Conservation (phyloP, 495 filamentous ascomycete species). For the Neurospora intermedia region DNA sequence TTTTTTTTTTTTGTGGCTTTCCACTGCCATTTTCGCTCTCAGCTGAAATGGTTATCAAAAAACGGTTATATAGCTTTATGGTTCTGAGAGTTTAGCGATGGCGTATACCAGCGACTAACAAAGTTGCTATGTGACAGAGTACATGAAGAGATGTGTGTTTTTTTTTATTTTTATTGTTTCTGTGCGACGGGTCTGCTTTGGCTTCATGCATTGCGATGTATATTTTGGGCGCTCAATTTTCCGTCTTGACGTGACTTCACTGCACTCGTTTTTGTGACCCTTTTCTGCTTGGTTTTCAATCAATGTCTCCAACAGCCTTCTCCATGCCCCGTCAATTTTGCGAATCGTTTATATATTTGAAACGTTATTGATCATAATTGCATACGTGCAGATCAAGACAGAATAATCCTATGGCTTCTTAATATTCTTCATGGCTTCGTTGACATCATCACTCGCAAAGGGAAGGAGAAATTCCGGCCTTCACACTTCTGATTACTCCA, state of each 20-base stretch:
- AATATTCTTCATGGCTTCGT: background rate
- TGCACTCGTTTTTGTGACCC: background rate
- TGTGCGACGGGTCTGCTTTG: background rate
- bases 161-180: background rate
- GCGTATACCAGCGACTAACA: constrained; percentile 19
- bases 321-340: background rate
- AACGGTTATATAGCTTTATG: constrained; percentile 10
- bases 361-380: background rate
- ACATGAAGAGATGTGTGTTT: background rate
- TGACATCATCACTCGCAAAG: background rate
- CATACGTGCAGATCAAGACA: background rate
- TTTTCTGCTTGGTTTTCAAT: background rate
- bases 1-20: background rate
- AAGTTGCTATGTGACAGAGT: background rate
- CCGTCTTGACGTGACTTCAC: background rate
- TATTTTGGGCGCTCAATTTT: background rate
- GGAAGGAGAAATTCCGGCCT: background rate
- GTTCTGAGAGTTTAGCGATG: constrained; percentile 21
- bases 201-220: too few relatives aligned
- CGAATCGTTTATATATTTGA: background rate
- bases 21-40: background rate
- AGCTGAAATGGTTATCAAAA: background rate
- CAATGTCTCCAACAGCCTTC: background rate
- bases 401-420: background rate
- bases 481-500: background rate